A percentile compares a stretch with the other conserved stretches of the same genome.
Conservation (phyloP, 441 rosid species). For the Syzygium malaccense region DNA sequence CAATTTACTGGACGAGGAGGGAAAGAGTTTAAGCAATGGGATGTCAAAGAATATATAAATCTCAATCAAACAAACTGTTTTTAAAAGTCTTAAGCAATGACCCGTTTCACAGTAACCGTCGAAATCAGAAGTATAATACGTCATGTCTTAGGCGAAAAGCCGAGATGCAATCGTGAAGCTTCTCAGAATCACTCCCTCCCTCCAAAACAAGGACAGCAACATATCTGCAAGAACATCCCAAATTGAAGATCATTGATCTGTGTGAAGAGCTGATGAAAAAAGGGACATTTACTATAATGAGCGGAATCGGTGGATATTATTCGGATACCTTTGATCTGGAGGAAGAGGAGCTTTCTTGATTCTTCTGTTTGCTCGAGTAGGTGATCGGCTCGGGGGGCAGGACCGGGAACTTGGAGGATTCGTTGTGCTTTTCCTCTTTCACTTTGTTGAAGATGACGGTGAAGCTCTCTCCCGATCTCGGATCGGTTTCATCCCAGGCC, state of each 20-base stretch:
- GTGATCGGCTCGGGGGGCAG: neutral
- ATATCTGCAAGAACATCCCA: constrained; percentile 4
- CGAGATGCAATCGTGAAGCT: neutral
- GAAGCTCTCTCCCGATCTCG: constrained; percentile 36
- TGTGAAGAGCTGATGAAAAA: neutral
- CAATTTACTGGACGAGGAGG: neutral
- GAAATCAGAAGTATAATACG: neutral
- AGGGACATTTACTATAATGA: neutral
- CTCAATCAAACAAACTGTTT: neutral
- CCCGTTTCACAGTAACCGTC: neutral
- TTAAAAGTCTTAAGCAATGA: neutral
- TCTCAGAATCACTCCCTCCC: constrained; percentile 1
- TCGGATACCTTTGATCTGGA: constrained; percentile 12
- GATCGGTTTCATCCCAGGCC: constrained; percentile 51
- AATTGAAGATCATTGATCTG: neutral
- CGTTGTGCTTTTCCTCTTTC: constrained; percentile 31
- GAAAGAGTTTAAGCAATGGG: neutral
- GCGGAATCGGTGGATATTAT: neutral
- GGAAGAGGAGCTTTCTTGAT: neutral
- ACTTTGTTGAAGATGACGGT: constrained; percentile 33
- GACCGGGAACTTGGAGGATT: constrained; percentile 10
- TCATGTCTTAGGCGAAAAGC: neutral
- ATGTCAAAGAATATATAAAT: neutral
- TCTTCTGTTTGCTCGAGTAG: neutral
- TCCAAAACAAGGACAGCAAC: constrained; percentile 11